Evolutionary conservation across 129 eudicot species (phyloP).

Genomic region (Pseudognaphalium luteoalbum): DNA sequence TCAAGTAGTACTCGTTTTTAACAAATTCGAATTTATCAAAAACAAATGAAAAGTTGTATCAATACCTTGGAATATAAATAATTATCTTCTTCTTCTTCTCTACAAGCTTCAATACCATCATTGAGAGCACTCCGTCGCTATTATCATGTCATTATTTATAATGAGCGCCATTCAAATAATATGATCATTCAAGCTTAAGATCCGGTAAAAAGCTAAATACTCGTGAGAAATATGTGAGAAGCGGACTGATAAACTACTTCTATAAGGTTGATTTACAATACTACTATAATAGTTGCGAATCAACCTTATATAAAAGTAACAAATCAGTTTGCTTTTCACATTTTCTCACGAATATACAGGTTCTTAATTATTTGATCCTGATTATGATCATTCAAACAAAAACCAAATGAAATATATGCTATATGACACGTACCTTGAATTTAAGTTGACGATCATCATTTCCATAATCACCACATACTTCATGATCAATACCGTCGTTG

Average conservation of each 20-base stretch:
- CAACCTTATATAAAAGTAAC: background rate
- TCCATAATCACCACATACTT: slow-evolving; percentile 22
- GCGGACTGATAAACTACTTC: background rate
- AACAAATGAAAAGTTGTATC: slow-evolving; percentile 8
- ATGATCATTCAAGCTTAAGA: background rate
- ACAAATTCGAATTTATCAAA: background rate
- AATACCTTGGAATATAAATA: slow-evolving; percentile 25
- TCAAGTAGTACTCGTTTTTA: background rate
- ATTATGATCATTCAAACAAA: background rate
- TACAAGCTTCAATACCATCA: background rate
- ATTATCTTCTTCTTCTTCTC: no score
- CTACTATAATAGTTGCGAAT: background rate
- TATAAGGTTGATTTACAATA: no score
- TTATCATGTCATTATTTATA: background rate
- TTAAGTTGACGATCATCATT: slow-evolving; percentile 24
- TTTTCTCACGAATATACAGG: background rate
- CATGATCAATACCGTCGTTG: slow-evolving; percentile 8
- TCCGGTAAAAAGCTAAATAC: background rate
- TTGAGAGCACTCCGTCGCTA: slow-evolving; percentile 9
- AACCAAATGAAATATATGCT: background rate
- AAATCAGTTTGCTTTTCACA: background rate
- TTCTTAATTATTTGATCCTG: background rate
- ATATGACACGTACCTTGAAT: slow-evolving; percentile 25
- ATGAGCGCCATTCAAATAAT: no score
- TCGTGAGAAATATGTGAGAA: background rate